Evolutionary conservation across 106 monocot species (phyloP).

Genomic region (Iris macrosiphon): DNA sequence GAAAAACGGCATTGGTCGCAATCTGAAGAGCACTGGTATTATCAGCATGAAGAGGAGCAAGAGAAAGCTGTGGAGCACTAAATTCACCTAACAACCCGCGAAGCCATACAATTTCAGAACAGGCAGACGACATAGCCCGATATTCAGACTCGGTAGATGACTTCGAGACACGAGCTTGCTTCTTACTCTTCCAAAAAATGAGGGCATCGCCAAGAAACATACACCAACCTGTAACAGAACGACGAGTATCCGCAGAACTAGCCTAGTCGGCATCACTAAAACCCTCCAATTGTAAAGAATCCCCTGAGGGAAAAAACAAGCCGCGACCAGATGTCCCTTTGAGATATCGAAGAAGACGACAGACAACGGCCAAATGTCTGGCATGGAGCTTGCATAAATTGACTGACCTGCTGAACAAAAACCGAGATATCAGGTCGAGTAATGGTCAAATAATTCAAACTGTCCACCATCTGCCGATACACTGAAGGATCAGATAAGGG

Average conservation of each 20-base stretch:
- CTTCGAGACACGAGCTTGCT: too few relatives aligned
- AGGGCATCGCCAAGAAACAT: too few relatives aligned
- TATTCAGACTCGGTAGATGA: not conserved
- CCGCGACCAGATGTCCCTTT: not conserved
- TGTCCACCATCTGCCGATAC: not conserved
- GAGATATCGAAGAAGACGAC: not conserved
- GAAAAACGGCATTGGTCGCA: too few relatives aligned
- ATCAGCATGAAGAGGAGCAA: not conserved
- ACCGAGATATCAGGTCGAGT: not conserved
- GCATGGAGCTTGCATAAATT: constrained; percentile 1
- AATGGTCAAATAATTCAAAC: not conserved
- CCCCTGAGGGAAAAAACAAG: constrained; percentile 1
- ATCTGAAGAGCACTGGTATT: constrained; percentile 3
- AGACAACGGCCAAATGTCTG: not conserved
- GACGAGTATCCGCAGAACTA: not conserved
- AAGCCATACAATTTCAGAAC: not conserved
- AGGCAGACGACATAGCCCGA: not conserved
- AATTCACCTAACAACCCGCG: not conserved
- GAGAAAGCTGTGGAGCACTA: not conserved
- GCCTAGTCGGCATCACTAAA: constrained; percentile 7
- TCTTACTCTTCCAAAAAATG: too few relatives aligned
- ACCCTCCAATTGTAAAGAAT: not conserved
- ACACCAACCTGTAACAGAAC: not conserved
- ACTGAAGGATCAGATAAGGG: not conserved
- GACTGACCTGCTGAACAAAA: constrained; percentile 1